phyloP scores from a whole-genome alignment of 176 grass and related monocot species.

The Thinopyrum elongatum region DNA sequence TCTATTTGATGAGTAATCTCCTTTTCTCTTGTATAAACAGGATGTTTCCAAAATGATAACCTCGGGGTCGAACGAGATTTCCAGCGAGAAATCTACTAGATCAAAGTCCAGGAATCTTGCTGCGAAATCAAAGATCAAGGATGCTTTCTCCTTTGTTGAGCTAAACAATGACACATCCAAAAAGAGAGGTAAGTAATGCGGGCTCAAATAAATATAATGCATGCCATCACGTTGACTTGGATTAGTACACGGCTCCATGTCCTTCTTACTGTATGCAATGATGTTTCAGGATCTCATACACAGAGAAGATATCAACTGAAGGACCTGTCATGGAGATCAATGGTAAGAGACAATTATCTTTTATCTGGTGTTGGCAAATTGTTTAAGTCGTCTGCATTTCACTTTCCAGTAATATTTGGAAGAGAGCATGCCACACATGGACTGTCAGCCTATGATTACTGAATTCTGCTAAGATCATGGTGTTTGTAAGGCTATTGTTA shows the following conservation, averaged over 20 bases:
- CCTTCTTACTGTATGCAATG: constrained; percentile 10
- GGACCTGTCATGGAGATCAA: constrained; percentile 6
- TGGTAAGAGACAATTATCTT: constrained; percentile 1
- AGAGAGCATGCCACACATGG: background rate
- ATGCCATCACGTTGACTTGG: background rate
- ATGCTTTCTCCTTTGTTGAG: constrained; percentile 24
- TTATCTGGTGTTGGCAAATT: background rate
- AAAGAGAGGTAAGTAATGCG: background rate
- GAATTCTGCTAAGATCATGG: background rate
- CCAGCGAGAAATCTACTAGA: background rate
- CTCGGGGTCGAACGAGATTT: background rate
- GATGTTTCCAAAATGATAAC: constrained; percentile 42
- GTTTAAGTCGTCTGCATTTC: background rate
- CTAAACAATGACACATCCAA: constrained; percentile 8
- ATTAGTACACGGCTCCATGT: background rate
- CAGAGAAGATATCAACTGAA: constrained; percentile 21
- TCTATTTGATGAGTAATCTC: background rate
- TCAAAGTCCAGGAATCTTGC: constrained; percentile 21
- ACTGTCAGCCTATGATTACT: background rate
- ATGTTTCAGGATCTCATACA: constrained; percentile 24
- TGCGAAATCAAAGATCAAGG: constrained; percentile 29
- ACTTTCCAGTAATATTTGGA: background rate
- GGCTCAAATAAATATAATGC: background rate
- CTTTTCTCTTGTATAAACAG: constrained; percentile 10
- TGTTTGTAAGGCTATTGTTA: too few species aligned